phyloP scores from a whole-genome alignment of 768 basidiomycete genomes.

The Tylopilus rubrobrunneus region DNA sequence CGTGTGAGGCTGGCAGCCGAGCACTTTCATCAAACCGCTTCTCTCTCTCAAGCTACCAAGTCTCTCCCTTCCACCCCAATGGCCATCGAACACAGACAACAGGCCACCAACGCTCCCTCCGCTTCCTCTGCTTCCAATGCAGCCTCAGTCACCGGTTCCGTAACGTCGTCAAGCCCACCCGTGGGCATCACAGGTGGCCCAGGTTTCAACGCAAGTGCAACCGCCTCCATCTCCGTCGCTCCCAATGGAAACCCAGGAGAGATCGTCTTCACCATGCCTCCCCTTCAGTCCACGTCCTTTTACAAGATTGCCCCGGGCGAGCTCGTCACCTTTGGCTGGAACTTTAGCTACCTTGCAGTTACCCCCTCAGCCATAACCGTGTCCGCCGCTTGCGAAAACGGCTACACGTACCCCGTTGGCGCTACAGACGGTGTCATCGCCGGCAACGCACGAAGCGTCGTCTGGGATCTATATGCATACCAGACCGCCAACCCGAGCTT shows the following conservation, averaged over 20 bases:
- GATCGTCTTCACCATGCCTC: slow-evolving; percentile 54
- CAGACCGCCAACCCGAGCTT: slow-evolving; percentile 43
- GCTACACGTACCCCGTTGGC: slow-evolving; percentile 65
- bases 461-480: slow-evolving; percentile 62
- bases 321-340: slow-evolving; percentile 72
- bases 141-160: neutral
- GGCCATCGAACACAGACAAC: slow-evolving; percentile 25
- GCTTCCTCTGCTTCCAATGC: slow-evolving; percentile 1
- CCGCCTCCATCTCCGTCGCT: slow-evolving; percentile 19
- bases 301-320: slow-evolving; percentile 60
- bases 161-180: neutral
- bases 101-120: slow-evolving; percentile 10
- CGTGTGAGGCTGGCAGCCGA: slow-evolving; percentile 15
- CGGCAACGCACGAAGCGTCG: slow-evolving; percentile 46
- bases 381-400: slow-evolving; percentile 62
- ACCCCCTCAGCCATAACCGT: slow-evolving; percentile 56
- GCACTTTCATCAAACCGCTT: neutral
- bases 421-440: slow-evolving; percentile 51
- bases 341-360: slow-evolving; percentile 53
- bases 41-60: neutral
- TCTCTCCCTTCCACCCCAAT: slow-evolving; percentile 3
- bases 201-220: slow-evolving; percentile 23
- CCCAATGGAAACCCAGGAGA: slow-evolving; percentile 40
- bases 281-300: slow-evolving; percentile 54
- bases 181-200: slow-evolving; percentile 27